These are phyloP conservation scores for Vitis rotundifolia DNA, from an alignment of 164 flowering plant species.

Conservation along the genomic window DNA sequence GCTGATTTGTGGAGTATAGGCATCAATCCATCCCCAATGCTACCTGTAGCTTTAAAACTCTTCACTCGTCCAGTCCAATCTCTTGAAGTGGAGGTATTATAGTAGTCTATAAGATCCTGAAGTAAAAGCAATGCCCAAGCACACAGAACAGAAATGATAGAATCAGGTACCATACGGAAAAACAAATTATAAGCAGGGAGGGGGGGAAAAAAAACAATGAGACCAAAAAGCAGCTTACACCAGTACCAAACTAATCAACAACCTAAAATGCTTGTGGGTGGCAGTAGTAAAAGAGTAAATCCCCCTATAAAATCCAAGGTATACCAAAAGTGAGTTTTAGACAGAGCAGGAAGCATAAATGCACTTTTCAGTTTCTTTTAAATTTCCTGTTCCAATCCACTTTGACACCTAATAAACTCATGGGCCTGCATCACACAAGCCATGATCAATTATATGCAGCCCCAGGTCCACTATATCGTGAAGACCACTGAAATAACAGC, in stretches of 20 bases:
- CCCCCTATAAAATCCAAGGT: neutral
- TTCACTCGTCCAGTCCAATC: constrained; percentile 94
- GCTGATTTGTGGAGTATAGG: constrained; percentile 88
- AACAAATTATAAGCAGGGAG: neutral
- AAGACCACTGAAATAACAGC: too few relatives aligned
- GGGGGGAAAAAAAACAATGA: neutral
- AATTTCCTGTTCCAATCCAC: neutral
- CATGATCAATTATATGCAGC: neutral
- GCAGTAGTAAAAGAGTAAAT: neutral
- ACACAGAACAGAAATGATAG: neutral
- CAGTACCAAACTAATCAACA: neutral
- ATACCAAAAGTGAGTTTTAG: neutral
- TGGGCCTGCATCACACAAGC: neutral
- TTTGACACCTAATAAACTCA: neutral
- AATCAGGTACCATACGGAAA: neutral
- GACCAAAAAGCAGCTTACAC: neutral
- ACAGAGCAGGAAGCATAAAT: neutral
- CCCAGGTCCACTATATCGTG: too few relatives aligned
- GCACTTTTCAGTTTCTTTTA: neutral
- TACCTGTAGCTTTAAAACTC: constrained; percentile 75
- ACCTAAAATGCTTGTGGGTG: neutral
- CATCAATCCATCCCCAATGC: constrained; percentile 79
- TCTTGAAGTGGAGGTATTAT: constrained; percentile 74
- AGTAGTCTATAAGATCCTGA: constrained; percentile 87
- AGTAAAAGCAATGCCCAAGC: constrained; percentile 15